A percentile compares a stretch with the other conserved stretches of the same genome.
Conservation (phyloP, 164 flowering plant genomes). For the Stephania yunnanensis region DNA sequence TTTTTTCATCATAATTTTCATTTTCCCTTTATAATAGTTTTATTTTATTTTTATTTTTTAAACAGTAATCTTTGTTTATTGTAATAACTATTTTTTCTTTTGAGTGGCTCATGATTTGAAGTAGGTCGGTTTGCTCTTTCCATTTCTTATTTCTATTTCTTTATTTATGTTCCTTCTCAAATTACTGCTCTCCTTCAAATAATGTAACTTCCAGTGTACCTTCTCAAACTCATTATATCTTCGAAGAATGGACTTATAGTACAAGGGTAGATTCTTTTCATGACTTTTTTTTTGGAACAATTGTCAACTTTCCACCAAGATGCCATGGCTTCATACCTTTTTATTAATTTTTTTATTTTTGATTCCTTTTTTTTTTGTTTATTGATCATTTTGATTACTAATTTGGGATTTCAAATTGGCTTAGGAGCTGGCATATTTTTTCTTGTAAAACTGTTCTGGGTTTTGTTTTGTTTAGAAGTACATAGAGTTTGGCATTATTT, state of each 20-base stretch:
- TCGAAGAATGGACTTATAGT: not conserved
- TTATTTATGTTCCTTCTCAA: not conserved
- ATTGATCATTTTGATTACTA: not conserved
- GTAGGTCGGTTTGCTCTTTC: not conserved
- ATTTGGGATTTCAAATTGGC: not conserved
- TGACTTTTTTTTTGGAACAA: too few species aligned
- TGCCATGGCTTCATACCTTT: too few species aligned
- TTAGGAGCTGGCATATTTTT: too few species aligned
- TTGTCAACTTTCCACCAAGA: too few species aligned
- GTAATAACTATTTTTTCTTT: not conserved
- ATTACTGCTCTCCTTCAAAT: not conserved
- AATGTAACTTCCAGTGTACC: not conserved
- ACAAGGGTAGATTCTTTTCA: too few species aligned
- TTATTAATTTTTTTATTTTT: not conserved
- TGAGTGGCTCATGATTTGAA: not conserved
- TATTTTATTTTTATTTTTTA: too few species aligned
- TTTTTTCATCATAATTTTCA: not conserved
- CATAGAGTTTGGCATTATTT: too few species aligned
- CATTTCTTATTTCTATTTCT: not conserved
- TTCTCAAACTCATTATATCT: not conserved
- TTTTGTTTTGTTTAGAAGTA: too few species aligned
- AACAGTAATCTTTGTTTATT: too few species aligned
- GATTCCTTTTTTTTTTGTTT: not conserved
- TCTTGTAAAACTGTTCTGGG: too few species aligned
- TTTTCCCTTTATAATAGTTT: not conserved